Percentiles rank a stretch among this genome's conserved stretches.
phyloP scores from a whole-genome alignment of 345 rosid species.

The Iberis pinnata region DNA sequence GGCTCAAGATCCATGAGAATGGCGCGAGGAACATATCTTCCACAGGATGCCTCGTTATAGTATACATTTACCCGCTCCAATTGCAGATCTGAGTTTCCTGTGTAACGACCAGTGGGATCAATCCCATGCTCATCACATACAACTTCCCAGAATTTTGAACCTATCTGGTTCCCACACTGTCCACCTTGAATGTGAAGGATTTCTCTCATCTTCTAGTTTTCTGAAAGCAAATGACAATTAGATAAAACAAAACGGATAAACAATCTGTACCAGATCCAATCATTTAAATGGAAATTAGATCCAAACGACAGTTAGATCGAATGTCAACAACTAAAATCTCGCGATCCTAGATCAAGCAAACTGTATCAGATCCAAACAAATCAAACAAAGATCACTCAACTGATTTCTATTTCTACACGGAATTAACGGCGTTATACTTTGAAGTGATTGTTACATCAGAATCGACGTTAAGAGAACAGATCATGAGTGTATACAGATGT shows the following conservation, averaged over 20 bases:
- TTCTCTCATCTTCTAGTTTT: constrained; percentile 58
- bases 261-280: constrained; percentile 9
- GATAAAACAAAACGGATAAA: not conserved
- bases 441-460: not conserved
- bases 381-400: not conserved
- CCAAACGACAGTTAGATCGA: not conserved
- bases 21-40: constrained; percentile 68
- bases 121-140: constrained; percentile 76
- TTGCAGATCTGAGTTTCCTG: constrained; percentile 56
- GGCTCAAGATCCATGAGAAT: constrained; percentile 78
- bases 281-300: too few relatives aligned
- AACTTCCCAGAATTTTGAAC: constrained; percentile 81
- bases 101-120: constrained; percentile 70
- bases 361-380: constrained; percentile 19
- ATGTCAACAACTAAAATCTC: not conserved
- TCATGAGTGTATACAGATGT: not conserved
- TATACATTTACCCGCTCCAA: constrained; percentile 67
- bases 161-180: constrained; percentile 77
- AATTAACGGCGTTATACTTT: not conserved
- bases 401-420: constrained; percentile 4
- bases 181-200: constrained; percentile 76
- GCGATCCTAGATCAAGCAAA: constrained; percentile 12
- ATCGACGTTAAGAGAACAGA: not conserved
- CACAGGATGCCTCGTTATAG: constrained; percentile 75
- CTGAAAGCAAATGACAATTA: constrained; percentile 12